Percentiles rank a stretch among this genome's conserved stretches.
phyloP scores from a whole-genome alignment of 352 stramenopile species.

The Phytophthora fragariae region DNA sequence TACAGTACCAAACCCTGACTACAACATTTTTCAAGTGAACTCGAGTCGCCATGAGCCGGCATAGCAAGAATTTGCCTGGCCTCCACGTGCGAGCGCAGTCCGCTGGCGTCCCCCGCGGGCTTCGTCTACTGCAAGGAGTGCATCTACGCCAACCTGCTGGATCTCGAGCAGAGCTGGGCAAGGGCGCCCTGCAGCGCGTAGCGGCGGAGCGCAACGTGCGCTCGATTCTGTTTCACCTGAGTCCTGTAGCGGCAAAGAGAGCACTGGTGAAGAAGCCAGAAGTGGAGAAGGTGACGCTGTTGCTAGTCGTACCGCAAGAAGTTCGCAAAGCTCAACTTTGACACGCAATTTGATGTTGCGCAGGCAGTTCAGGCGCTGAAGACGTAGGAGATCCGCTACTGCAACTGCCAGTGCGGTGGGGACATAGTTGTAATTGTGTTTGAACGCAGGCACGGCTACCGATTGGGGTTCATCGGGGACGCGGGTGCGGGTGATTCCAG shows the following conservation, averaged over 20 bases:
- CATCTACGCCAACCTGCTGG: slow-evolving; percentile 88
- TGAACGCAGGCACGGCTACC: slow-evolving; percentile 45
- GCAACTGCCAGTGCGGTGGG: not conserved
- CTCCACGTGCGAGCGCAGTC: slow-evolving; percentile 56
- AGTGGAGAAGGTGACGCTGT: slow-evolving; percentile 32
- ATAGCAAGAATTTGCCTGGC: slow-evolving; percentile 92
- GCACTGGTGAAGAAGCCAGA: slow-evolving; percentile 13
- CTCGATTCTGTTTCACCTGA: slow-evolving; percentile 57
- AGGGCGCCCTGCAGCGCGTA: slow-evolving; percentile 29
- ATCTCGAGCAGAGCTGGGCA: slow-evolving; percentile 4
- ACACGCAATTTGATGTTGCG: not conserved
- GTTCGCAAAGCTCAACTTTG: not conserved
- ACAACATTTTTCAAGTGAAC: too few relatives aligned
- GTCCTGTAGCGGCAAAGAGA: slow-evolving; percentile 15
- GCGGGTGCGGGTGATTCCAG: slow-evolving; percentile 1
- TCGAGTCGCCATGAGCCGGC: slow-evolving; percentile 62
- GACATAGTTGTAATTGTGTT: not conserved
- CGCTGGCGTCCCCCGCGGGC: slow-evolving; percentile 73
- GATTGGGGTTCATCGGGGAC: slow-evolving; percentile 42
- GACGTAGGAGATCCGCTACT: slow-evolving; percentile 10
- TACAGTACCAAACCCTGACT: too few relatives aligned
- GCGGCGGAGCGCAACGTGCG: slow-evolving; percentile 55
- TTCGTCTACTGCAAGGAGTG: slow-evolving; percentile 91
- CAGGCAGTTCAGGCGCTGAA: slow-evolving; percentile 42
- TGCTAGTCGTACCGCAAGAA: too few relatives aligned